A percentile compares a stretch with the other conserved stretches of the same genome.
These are phyloP conservation scores for Mixia osmundae DNA, from an alignment of 1,284 basidiomycete species.

Conservation along the genomic window DNA sequence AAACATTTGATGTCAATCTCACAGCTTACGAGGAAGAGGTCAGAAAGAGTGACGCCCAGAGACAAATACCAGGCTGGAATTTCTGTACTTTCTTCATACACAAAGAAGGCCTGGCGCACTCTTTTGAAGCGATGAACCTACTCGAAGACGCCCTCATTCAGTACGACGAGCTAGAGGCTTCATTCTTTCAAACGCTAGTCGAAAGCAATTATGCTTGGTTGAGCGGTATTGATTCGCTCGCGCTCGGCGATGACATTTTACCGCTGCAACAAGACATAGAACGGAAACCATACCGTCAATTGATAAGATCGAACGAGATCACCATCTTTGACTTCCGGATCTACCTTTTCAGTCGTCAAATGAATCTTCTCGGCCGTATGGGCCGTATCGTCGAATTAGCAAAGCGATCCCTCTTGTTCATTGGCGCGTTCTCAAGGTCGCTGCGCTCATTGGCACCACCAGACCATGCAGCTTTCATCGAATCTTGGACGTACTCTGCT, in stretches of 20 bases:
- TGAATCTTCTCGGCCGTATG: slow-evolving; percentile 46
- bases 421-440: slow-evolving; percentile 42
- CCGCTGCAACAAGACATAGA: no score
- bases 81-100: slow-evolving; percentile 87
- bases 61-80: slow-evolving; percentile 81
- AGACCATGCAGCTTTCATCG: slow-evolving; percentile 43
- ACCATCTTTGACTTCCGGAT: slow-evolving; percentile 82
- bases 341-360: slow-evolving; percentile 74
- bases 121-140: slow-evolving; percentile 72
- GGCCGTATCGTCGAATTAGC: slow-evolving; percentile 44
- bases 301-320: slow-evolving; percentile 73
- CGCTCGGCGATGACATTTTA: slow-evolving; percentile 46
- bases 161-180: slow-evolving; percentile 73
- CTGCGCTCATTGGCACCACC: slow-evolving; percentile 1
- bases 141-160: slow-evolving; percentile 68
- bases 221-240: no score
- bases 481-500: slow-evolving; percentile 84
- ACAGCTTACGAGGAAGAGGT: slow-evolving; percentile 65
- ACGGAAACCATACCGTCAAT: slow-evolving; percentile 66
- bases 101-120: slow-evolving; percentile 83
- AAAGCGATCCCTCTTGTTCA: slow-evolving; percentile 41
- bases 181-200: slow-evolving; percentile 38
- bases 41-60: slow-evolving; percentile 56
- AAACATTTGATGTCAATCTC: slow-evolving; percentile 57
- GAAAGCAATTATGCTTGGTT: slow-evolving; percentile 57